These are phyloP conservation scores for Pseudonitzschia pungens DNA, from an alignment of 108 stramenopile genomes.

Conservation along the genomic window DNA sequence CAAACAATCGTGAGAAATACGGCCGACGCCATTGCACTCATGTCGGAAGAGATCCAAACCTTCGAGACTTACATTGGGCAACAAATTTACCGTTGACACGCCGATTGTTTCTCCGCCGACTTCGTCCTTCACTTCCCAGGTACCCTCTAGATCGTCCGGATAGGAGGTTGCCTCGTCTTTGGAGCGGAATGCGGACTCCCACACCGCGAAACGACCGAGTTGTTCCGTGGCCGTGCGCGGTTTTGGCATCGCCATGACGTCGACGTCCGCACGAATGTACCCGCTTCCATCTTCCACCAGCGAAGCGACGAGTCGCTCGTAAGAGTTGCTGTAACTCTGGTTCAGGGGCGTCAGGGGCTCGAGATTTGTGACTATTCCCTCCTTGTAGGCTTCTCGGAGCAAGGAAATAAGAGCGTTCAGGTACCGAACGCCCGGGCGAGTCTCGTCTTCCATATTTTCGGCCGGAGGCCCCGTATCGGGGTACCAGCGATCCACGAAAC, in stretches of 20 bases:
- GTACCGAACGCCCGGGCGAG: conserved; percentile 75
- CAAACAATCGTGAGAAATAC: not conserved
- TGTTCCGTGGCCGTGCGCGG: conserved; percentile 76
- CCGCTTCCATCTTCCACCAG: conserved; percentile 79
- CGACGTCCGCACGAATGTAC: conserved; percentile 62
- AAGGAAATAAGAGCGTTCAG: conserved; percentile 71
- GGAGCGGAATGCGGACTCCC: conserved; percentile 76
- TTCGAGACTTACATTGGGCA: conserved; percentile 28
- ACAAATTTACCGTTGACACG: conserved; percentile 54
- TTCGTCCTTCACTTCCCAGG: conserved; percentile 79
- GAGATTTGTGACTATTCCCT: conserved; percentile 61
- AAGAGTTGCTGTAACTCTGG: conserved; percentile 70
- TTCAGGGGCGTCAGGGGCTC: conserved; percentile 60
- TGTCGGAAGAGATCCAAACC: not conserved
- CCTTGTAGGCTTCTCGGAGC: conserved; percentile 62
- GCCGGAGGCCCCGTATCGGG: conserved; percentile 32
- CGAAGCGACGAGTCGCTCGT: conserved; percentile 67
- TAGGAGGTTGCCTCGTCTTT: conserved; percentile 49
- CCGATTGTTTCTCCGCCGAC: conserved; percentile 81
- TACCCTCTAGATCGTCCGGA: conserved; percentile 77
- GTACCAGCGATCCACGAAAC: conserved; percentile 85
- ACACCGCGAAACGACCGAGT: conserved; percentile 76
- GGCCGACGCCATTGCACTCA: not conserved
- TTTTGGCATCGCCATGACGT: conserved; percentile 48
- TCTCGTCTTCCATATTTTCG: conserved; percentile 43